phyloP scores from a whole-genome alignment of 2,329 filamentous ascomycete species.

The Hymenoscyphus scutula region DNA sequence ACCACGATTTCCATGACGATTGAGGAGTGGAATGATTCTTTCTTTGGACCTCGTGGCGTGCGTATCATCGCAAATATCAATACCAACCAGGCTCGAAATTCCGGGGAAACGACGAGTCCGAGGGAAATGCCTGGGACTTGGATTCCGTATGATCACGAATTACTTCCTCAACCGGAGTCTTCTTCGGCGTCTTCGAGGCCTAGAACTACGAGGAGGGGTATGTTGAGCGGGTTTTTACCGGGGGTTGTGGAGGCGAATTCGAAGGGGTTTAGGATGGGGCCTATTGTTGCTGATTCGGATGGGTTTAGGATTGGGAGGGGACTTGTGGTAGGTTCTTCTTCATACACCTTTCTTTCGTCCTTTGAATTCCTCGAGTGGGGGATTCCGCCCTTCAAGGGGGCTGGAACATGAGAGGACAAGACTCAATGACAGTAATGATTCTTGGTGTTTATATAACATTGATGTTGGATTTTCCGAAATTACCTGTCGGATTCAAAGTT shows the following conservation, averaged over 20 bases:
- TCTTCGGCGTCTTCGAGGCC: conserved; percentile 6
- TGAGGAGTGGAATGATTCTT: conserved; percentile 55
- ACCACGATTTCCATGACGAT: conserved; percentile 43
- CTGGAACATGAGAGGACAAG: no score
- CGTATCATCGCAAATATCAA: conserved; percentile 33
- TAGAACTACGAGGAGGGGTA: conserved; percentile 1
- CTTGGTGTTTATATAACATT: no score
- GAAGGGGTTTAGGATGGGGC: conserved; percentile 25
- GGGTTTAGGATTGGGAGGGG: conserved; percentile 30
- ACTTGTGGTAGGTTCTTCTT: conserved; percentile 17
- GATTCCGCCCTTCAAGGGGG: no score
- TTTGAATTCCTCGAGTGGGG: no score
- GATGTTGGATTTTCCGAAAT: no score
- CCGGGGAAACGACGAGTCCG: background rate
- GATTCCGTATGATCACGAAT: conserved; percentile 38
- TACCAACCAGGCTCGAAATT: background rate
- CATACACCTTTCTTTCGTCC: background rate
- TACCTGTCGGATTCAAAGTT: no score
- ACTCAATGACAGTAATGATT: no score
- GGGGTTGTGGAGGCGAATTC: conserved; percentile 10
- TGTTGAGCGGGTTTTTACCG: conserved; percentile 17
- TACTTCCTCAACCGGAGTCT: conserved; percentile 3
- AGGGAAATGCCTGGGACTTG: conserved; percentile 39
- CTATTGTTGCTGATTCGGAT: conserved; percentile 28
- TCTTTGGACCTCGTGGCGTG: conserved; percentile 52